Percentiles rank a stretch among this genome's conserved stretches.
Evolutionary conservation across 2,329 filamentous ascomycete genomes (phyloP).

Genomic region (Apiospora phragmitis): DNA sequence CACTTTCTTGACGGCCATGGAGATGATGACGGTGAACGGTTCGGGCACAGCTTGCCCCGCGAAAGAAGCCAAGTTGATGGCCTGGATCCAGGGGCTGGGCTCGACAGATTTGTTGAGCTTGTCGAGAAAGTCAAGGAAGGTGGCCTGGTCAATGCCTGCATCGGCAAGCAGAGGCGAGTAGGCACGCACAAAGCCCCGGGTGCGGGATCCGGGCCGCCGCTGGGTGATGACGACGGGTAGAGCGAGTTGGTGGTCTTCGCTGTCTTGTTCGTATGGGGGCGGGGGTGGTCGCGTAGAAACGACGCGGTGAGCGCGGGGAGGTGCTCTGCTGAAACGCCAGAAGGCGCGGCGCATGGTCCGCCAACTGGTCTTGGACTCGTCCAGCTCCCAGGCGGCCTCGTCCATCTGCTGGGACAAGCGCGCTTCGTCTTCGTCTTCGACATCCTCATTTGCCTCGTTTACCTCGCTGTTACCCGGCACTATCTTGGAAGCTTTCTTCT

Average conservation of each 20-base stretch:
- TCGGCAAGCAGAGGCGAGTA: conserved; percentile 42
- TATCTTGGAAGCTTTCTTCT: conserved; percentile 12
- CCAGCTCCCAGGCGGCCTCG: conserved; percentile 17
- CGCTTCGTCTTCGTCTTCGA: background rate
- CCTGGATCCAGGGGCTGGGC: conserved; percentile 19
- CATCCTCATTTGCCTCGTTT: background rate
- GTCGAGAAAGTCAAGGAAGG: conserved; percentile 43
- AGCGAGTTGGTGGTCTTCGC: background rate
- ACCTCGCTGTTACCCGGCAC: background rate
- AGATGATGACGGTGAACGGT: conserved; percentile 29
- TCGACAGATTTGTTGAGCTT: conserved; percentile 39
- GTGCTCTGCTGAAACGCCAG: too few relatives aligned
- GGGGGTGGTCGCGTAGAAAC: background rate
- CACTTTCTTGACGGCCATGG: conserved; percentile 42
- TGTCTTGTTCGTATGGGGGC: background rate
- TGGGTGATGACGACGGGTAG: conserved; percentile 45
- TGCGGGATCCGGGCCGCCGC: conserved; percentile 39
- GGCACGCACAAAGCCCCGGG: conserved; percentile 43
- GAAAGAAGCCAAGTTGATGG: background rate
- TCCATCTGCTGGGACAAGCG: conserved; percentile 12
- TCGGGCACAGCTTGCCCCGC: background rate
- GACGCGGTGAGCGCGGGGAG: background rate
- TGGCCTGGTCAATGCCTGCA: conserved; percentile 40
- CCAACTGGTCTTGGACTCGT: conserved; percentile 15
- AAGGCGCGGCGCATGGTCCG: background rate